Evolutionary conservation across 768 basidiomycete species (phyloP), one percentile per base, ranked within the genome.

Genomic region (Mycena rosella): DNA sequence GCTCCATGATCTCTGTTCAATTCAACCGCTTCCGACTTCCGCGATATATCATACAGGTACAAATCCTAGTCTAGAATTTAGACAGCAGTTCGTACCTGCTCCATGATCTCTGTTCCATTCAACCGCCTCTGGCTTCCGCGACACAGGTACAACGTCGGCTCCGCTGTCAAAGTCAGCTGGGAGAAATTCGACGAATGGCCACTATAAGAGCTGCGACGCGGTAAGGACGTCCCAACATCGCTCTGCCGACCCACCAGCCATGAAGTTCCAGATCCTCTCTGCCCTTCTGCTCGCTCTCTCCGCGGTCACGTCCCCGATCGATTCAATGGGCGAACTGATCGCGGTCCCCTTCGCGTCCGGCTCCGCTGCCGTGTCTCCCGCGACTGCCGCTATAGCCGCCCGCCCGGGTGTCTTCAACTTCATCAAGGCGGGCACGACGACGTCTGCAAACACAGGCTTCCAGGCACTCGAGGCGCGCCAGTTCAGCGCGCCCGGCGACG

Each of bases 321-420:
- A 34, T 22, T 54, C 52, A 34, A 44, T 27, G 40, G 27, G 26
- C 56, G 56, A 45, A 45, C 40, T 57, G 27, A 29, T 57, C 56
- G 56, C 56, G 27, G 56, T 57, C 42, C 42, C 56, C 38, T 57
- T 57, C 56, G 56, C 56, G n/a, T 42, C 54, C 26, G 54, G 54
- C 36, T 56, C 54, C 26, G 34, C 54, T 42, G 54, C 54, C 40
- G 40, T 45, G 56, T 27, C 40, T 45, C 56, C 56, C 40, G 15
- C 27, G 22, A 17, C 42, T 45, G 56, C 24, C 15, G 24, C 40
- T 45, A 15, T 42, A 27, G 15, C 40, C 40, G 40, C 42, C 40
- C 56, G 56, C 38, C 42, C 56, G 40, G 56, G 56, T 30, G 26
- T 10, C 27, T 42, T 57, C 56, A 44, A 11, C 26, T 57, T 57